phyloP scores from a whole-genome alignment of 768 basidiomycete genomes.

The Tylopilus felleus region DNA sequence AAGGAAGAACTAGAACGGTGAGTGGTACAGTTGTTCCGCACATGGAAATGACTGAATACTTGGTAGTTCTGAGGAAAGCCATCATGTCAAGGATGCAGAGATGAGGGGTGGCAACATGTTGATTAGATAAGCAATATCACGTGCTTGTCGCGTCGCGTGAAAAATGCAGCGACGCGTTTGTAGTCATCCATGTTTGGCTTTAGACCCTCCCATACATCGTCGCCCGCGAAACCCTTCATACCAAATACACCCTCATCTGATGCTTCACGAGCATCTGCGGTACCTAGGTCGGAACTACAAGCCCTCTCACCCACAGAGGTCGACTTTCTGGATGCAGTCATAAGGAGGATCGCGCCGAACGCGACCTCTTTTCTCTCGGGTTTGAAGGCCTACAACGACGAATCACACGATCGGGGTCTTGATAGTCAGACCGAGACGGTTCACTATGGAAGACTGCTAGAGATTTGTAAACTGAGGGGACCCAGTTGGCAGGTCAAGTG shows the following conservation, averaged over 20 bases:
- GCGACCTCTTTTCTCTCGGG: constrained; percentile 76
- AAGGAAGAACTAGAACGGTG: constrained; percentile 17
- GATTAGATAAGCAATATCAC: constrained; percentile 29
- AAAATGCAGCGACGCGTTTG: constrained; percentile 15
- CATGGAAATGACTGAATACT: background rate
- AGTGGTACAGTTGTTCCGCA: background rate
- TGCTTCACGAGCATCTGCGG: constrained; percentile 39
- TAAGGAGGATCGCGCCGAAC: constrained; percentile 59
- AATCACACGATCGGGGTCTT: constrained; percentile 69
- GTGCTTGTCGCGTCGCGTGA: constrained; percentile 27
- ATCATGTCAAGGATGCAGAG: constrained; percentile 7
- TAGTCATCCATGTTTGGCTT: constrained; percentile 40
- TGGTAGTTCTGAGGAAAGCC: constrained; percentile 8
- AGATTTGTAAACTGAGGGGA: constrained; percentile 78
- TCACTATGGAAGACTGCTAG: constrained; percentile 79
- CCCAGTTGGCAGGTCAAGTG: constrained; percentile 82
- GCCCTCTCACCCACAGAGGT: constrained; percentile 55
- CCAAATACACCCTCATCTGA: constrained; percentile 28
- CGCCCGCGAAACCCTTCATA: constrained; percentile 36
- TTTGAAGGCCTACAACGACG: constrained; percentile 84
- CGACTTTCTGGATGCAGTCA: constrained; percentile 70
- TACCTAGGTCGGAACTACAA: constrained; percentile 48
- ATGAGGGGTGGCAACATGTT: background rate
- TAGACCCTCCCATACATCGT: constrained; percentile 46
- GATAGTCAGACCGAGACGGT: constrained; percentile 73